Conservation (phyloP, 495 filamentous ascomycete genomes). For the Collariella sp. region DNA sequence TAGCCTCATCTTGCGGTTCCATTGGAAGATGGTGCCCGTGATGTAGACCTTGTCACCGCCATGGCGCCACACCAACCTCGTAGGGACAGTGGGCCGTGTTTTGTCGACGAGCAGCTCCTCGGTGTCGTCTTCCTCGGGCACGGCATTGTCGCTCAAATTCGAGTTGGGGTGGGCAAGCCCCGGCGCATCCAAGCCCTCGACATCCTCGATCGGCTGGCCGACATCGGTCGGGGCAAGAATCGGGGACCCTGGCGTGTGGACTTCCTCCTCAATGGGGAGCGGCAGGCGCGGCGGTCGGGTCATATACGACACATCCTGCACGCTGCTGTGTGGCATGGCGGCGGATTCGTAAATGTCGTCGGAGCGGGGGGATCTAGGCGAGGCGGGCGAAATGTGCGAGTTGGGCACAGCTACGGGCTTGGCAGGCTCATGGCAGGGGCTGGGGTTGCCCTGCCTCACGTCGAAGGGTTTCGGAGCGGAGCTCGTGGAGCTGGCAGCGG, state of each 20-base stretch:
- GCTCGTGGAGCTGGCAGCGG: conserved; percentile 22
- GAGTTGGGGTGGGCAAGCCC: conserved; percentile 49
- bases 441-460: conserved; percentile 17
- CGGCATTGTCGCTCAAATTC: conserved; percentile 54
- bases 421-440: conserved; percentile 21
- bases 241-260: conserved; percentile 76
- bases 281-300: conserved; percentile 78
- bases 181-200: conserved; percentile 33
- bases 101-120: conserved; percentile 66
- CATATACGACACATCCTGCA: conserved; percentile 51
- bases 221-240: conserved; percentile 61
- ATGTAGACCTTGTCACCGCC: conserved; percentile 84
- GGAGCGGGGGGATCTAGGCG: conserved; percentile 26
- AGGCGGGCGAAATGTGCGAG: conserved; percentile 26
- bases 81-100: conserved; percentile 61
- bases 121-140: conserved; percentile 70
- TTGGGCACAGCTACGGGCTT: conserved; percentile 47
- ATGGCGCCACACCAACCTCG: conserved; percentile 70
- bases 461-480: conserved; percentile 30
- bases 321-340: conserved; percentile 33
- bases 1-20: conserved; percentile 84
- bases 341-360: conserved; percentile 31
- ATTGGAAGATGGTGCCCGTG: conserved; percentile 91
- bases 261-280: conserved; percentile 82
- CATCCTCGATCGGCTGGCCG: conserved; percentile 42